These are phyloP conservation scores for Leptodermis oblonga DNA, from an alignment of 257 asterid genomes.

Conservation along the genomic window DNA sequence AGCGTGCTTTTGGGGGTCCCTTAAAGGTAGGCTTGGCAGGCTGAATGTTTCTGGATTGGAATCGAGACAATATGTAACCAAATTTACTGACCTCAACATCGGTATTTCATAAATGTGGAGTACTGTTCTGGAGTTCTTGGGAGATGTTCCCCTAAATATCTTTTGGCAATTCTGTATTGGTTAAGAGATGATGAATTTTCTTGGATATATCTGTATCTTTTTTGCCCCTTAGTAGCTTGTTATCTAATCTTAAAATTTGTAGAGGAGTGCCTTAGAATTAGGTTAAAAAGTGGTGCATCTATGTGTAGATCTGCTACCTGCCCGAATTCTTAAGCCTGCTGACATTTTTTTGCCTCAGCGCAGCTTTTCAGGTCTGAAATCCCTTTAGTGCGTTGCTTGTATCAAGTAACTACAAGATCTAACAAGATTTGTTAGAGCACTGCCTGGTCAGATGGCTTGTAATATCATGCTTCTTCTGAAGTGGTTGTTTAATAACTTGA, in stretches of 20 bases:
- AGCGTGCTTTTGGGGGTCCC: background rate
- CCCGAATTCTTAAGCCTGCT: background rate
- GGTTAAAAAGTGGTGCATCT: too few relatives aligned
- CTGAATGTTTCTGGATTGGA: background rate
- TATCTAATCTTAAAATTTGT: background rate
- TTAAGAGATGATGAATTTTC: background rate
- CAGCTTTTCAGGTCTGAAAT: background rate
- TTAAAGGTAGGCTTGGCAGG: background rate
- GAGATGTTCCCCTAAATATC: background rate
- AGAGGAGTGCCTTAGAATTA: background rate
- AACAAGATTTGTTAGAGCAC: background rate
- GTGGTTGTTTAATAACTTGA: background rate
- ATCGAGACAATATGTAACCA: too few relatives aligned
- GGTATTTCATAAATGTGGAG: background rate
- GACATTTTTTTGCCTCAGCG: background rate
- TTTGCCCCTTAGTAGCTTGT: background rate
- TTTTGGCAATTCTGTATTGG: background rate
- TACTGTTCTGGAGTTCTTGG: background rate
- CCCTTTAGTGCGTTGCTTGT: background rate
- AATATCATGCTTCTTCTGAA: background rate
- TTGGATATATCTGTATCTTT: too few relatives aligned
- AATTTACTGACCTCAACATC: background rate
- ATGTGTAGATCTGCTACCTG: background rate
- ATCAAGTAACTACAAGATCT: background rate
- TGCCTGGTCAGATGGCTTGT: background rate